Base-by-base conservation (phyloP, 495 filamentous ascomycete genomes). In the Clavariopsis aquatica region DNA sequence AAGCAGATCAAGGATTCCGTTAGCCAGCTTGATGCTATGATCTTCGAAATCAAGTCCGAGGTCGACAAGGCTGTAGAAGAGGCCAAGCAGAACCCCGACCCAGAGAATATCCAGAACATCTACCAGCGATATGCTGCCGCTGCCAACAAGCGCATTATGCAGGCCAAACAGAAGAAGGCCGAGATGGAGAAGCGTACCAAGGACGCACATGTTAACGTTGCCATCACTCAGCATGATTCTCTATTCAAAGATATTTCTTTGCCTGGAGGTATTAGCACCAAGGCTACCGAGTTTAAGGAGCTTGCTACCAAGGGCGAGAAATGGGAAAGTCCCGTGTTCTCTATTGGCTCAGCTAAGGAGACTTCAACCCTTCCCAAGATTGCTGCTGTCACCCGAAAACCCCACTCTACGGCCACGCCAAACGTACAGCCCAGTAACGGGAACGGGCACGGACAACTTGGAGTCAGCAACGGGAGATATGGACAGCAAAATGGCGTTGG, bases 251-350 rank as follows among this genome's bases (percentile, higher is more conserved):
- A 91, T 71, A 86, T 98, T 75, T 83, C 88, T 51, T 83, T 98
- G 1, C 93, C 93, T 24, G 92, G 92, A 57, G 92, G 92, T 62
- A 93, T 96, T 75, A 91, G 89, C 58, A 88, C 84, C 78, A 97
- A 96, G 84, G 93, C 94, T 20, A 96, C 93, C 56, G 90, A 96
- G 76, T 98, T 93, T 81, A 91, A 86, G 75, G 86, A 97, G 46
- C 80, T 96, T 41, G 90, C 94, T 15, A 78, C 80, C 57, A 92
- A 91, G 82, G 94, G 95, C 52, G 88, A 97, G 69, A 87, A 87
- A 75, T 98, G 94, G 94, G 88, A 96, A 78, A 93, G 88, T 28
- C 92, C 95, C 29, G 85, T 98, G 71, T 98, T 98, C 81, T 87
- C 84, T 70, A 87, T 98, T 64, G 95, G 94, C 55, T 80, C 76